These are phyloP conservation scores for Tylopilus balloui DNA, from an alignment of 768 basidiomycete species.

Conservation along the genomic window DNA sequence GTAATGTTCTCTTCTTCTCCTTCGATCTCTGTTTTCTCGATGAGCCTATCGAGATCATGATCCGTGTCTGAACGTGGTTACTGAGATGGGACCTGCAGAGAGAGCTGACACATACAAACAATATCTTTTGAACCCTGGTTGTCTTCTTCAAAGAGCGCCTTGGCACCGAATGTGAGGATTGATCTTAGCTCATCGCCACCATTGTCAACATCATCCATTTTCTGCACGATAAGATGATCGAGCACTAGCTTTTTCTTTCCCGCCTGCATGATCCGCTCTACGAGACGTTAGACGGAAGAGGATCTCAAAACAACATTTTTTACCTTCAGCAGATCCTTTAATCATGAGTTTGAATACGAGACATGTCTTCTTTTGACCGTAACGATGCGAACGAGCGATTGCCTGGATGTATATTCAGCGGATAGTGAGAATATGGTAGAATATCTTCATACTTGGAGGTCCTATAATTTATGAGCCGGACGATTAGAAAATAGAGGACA, in stretches of 20 bases:
- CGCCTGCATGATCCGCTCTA: slow-evolving; percentile 86
- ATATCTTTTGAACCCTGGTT: slow-evolving; percentile 59
- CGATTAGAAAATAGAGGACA: background rate
- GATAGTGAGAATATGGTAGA: background rate
- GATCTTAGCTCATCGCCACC: slow-evolving; percentile 78
- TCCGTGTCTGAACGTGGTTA: slow-evolving; percentile 54
- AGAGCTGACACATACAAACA: slow-evolving; percentile 44
- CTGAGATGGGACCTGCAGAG: background rate
- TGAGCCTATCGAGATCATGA: slow-evolving; percentile 78
- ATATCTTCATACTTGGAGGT: slow-evolving; percentile 69
- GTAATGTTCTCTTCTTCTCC: slow-evolving; percentile 49
- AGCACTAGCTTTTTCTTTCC: slow-evolving; percentile 95
- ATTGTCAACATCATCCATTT: slow-evolving; percentile 84
- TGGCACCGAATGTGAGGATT: slow-evolving; percentile 85
- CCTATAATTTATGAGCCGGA: slow-evolving; percentile 40
- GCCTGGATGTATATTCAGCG: slow-evolving; percentile 50
- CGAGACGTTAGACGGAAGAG: slow-evolving; percentile 3
- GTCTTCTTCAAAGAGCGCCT: slow-evolving; percentile 73
- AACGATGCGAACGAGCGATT: slow-evolving; percentile 91
- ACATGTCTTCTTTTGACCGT: slow-evolving; percentile 91
- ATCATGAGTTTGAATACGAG: slow-evolving; percentile 96
- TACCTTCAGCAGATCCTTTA: slow-evolving; percentile 89
- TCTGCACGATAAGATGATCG: slow-evolving; percentile 94
- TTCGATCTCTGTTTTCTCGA: slow-evolving; percentile 79
- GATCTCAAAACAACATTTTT: slow-evolving; percentile 3